A percentile compares a stretch with the other conserved stretches of the same genome.
Evolutionary conservation across 129 eudicot genomes (phyloP).

Genomic region (Scalesia atractyloides): DNA sequence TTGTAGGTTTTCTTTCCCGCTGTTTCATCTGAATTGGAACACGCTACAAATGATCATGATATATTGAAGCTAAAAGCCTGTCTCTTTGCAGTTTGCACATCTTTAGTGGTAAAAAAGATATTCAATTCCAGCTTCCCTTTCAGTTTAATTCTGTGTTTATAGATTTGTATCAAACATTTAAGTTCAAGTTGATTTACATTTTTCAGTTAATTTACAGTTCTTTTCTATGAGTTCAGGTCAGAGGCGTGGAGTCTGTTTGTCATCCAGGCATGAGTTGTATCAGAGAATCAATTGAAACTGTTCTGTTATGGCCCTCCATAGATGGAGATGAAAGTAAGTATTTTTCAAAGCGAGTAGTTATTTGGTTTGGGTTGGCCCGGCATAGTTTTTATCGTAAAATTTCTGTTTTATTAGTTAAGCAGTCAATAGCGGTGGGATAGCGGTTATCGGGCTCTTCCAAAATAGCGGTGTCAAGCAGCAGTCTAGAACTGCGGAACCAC

Average conservation of each 20-base stretch:
- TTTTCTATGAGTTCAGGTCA: slow-evolving; percentile 44
- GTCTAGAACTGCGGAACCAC: too few relatives aligned
- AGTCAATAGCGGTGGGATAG: too few relatives aligned
- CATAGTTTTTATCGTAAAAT: background rate
- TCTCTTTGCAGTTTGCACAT: slow-evolving; percentile 81
- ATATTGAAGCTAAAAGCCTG: slow-evolving; percentile 71
- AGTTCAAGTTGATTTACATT: slow-evolving; percentile 4
- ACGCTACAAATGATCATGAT: slow-evolving; percentile 55
- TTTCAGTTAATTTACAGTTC: background rate
- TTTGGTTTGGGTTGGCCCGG: background rate
- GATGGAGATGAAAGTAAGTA: slow-evolving; percentile 79
- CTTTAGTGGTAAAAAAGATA: slow-evolving; percentile 57
- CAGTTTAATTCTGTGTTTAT: background rate
- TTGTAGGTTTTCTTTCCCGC: slow-evolving; percentile 76
- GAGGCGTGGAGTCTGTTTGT: slow-evolving; percentile 54
- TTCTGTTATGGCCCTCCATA: slow-evolving; percentile 70
- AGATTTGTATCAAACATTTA: background rate
- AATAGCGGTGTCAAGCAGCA: too few relatives aligned
- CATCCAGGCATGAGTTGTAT: slow-evolving; percentile 52
- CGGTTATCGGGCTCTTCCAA: too few relatives aligned
- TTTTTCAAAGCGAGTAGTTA: background rate
- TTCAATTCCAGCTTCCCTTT: background rate
- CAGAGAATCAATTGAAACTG: slow-evolving; percentile 51
- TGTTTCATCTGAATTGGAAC: slow-evolving; percentile 58
- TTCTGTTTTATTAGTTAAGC: background rate